Base-by-base conservation (phyloP, 176 grass and related monocot genomes). In the Poa pratensis region DNA sequence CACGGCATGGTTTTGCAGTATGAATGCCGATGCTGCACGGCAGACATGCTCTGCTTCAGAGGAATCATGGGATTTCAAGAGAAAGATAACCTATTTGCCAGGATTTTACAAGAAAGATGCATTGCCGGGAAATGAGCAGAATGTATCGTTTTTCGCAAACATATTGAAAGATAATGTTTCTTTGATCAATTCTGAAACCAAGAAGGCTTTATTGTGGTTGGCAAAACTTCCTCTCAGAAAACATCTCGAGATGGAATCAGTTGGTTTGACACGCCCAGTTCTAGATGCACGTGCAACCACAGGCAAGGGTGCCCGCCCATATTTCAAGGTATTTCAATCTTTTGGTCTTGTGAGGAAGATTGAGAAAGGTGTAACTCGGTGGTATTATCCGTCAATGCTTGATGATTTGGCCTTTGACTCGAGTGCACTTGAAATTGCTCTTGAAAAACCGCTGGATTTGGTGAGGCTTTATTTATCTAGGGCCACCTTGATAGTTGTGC, bases 301-400 rank as follows among this genome's bases (percentile, higher is more conserved):
- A 24, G 88, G 86, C 59, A 90, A 90, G 52, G 86, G 89, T 52
- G 32, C 84, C 27, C 68, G 79, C 51, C 90, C 80, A n/a, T 96
- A 94, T 88, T 92, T 88, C 79, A 99, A 94, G 82, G 86, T 96
- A 82, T 99, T 99, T 90, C 90, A 92, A 92, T 81, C 91, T 86
- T 92, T 99, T 78, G 91, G 93, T 71, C 91, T 99, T 83, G 81
- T 99, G 27, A 92, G 88, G 70, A 99, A 90, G 86, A 69, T 92
- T 81, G 88, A 92, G 63, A 80, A 89, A 69, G 81, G 84, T 78
- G 46, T 87, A 59, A 89, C 83, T 65, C 62, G 81, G 48, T 94
- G 93, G 96, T 85, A 94, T 57, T 99, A 99, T 85, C 96, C 93
- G 62, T 87, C 89, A 72, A 85, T 58, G 78, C 91, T 96, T 43